These are phyloP conservation scores for Adansonia rubrostipa DNA, from an alignment of 441 rosid species.

Conservation along the genomic window DNA sequence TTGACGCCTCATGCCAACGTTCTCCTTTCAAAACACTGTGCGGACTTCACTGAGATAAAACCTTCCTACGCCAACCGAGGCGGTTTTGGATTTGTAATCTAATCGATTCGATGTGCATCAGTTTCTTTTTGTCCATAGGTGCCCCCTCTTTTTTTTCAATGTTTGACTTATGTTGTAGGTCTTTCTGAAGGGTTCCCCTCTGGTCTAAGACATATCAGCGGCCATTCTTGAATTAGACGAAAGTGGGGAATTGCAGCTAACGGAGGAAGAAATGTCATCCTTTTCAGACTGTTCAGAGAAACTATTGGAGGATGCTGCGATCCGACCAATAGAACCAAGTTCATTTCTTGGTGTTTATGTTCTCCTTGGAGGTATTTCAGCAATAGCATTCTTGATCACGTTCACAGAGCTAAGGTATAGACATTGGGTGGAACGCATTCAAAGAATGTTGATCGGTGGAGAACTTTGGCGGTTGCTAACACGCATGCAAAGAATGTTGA, in stretches of 20 bases:
- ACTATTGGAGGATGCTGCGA: not conserved
- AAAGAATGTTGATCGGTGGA: not conserved
- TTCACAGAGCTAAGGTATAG: no score
- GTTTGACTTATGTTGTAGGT: not conserved
- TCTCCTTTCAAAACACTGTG: not conserved
- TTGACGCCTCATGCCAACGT: not conserved
- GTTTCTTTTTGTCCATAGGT: no score
- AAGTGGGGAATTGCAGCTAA: not conserved
- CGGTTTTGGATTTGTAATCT: constrained; percentile 21
- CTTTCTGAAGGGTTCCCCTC: not conserved
- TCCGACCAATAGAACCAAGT: not conserved
- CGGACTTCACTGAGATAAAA: not conserved
- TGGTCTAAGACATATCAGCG: not conserved
- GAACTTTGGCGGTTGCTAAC: not conserved
- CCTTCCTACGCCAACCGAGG: not conserved
- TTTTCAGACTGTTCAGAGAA: not conserved
- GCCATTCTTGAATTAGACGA: constrained; percentile 16
- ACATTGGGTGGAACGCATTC: not conserved
- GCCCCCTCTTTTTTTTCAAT: no score
- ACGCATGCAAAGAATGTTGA: not conserved
- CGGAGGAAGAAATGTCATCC: constrained; percentile 16
- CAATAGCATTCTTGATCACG: not conserved
- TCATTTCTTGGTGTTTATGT: not conserved
- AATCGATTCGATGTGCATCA: not conserved
- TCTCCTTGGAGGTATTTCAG: not conserved